Evolutionary conservation across 306 rosid species (phyloP), one percentile per base, ranked within the genome.

Genomic region (Inga laurina): DNA sequence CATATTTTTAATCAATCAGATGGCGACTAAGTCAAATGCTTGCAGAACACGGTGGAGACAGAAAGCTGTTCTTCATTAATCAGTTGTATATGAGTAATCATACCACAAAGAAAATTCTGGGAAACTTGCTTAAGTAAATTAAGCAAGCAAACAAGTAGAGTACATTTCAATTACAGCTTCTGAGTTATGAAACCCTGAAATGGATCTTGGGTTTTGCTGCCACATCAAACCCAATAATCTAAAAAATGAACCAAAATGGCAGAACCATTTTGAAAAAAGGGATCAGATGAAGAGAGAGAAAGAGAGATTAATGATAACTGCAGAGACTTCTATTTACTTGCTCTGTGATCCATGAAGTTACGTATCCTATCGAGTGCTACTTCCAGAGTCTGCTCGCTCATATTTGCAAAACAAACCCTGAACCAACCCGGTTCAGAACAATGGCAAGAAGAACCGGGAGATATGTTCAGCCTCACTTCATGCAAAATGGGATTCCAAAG

Each of bases 361-460:
- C 83, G 87, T 74, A 96, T 85, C 75, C 99, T 90, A n/a, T 87
- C 75, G 68, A 96, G 74, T 21, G 99, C 98, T 35, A 96, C 83
- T 66, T 90, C 89, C 15, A 93, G 89, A 0, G 98, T 92, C 0
- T 80, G 78, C 68, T 96, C 94, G 44, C 85, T 93, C 97, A 93
- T 96, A 41, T 96, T 96, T 3, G 98, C 98, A 82, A 96, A 96
- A 49, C 99, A 96, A 34, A 96, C 99, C 82, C 99, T 87, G 81
- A 96, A 96, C 99, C 99, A 96, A 24, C 99, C 99, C 0, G 98
- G 94, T 84, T 96, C 97, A 46, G 92, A 89, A 79, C 97, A 93
- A 68, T 88, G 98, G 81, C 98, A 96, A 19, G 99, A 96, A 61
- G 94, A 93, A 0, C 98, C 99, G 1, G 99, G 99, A 19, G 98